Conservation (phyloP, 2,329 filamentous ascomycete genomes). For the Neofusicoccum umdonicola region DNA sequence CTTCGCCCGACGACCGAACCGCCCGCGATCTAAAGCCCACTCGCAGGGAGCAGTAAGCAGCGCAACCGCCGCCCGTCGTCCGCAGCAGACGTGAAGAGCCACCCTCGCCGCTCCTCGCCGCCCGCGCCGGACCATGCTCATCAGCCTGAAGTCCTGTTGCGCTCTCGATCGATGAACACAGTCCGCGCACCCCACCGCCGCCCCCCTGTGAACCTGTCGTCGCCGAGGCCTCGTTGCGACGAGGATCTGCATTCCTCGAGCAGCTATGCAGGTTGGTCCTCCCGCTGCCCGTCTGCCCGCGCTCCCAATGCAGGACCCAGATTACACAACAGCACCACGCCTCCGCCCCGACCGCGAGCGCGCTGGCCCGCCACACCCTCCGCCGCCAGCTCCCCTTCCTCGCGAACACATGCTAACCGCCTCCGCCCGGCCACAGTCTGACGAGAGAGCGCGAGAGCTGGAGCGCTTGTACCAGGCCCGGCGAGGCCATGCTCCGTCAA, state of each 20-base stretch:
- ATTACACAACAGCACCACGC: constrained; percentile 17
- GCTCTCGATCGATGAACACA: constrained; percentile 21
- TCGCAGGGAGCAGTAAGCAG: constrained; percentile 9
- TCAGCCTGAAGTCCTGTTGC: constrained; percentile 1
- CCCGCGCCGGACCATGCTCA: constrained; percentile 8
- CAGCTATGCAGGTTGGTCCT: constrained; percentile 26
- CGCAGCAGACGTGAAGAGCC: neutral
- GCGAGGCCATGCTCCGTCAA: constrained; percentile 59
- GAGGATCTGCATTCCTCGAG: constrained; percentile 24
- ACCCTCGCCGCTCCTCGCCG: constrained; percentile 15
- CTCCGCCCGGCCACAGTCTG: constrained; percentile 30
- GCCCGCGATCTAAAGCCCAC: neutral
- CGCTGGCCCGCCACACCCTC: constrained; percentile 9
- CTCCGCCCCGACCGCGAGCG: neutral
- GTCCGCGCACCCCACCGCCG: constrained; percentile 15
- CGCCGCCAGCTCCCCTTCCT: constrained; percentile 10
- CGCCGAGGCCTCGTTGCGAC: constrained; percentile 23
- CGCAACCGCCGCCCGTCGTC: constrained; percentile 6
- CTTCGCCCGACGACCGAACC: constrained; percentile 2
- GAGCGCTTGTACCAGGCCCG: constrained; percentile 51
- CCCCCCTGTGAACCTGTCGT: constrained; percentile 19
- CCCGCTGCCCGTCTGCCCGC: constrained; percentile 6
- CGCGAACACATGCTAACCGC: constrained; percentile 29
- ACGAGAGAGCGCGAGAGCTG: constrained; percentile 44
- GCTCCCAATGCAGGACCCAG: constrained; percentile 16